Evolutionary conservation across 768 basidiomycete species (phyloP).

Genomic region (Asterophora parasitica): DNA sequence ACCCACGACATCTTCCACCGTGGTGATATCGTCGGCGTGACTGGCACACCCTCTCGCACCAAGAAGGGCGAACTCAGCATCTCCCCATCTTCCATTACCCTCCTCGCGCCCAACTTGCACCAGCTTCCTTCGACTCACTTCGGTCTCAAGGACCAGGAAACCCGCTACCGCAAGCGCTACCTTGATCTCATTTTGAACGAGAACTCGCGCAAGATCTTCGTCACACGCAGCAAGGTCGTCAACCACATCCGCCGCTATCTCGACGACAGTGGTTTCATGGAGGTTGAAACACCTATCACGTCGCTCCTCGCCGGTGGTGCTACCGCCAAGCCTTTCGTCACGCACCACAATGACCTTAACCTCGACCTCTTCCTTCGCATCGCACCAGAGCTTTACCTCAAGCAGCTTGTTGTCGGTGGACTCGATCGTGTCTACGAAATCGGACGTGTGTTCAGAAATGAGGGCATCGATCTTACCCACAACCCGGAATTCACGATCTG

Average conservation of each 20-base stretch:
- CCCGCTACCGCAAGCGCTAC: constrained; percentile 97
- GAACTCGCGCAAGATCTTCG: constrained; percentile 82
- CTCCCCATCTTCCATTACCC: constrained; percentile 70
- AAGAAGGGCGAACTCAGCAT: constrained; percentile 96
- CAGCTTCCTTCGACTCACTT: constrained; percentile 90
- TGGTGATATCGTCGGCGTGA: constrained; percentile 94
- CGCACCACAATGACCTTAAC: constrained; percentile 97
- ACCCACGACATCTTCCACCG: constrained; percentile 87
- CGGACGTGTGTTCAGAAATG: constrained; percentile 96
- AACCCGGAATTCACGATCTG: constrained; percentile 99
- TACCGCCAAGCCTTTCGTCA: constrained; percentile 97
- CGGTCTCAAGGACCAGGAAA: constrained; percentile 96
- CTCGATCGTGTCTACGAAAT: constrained; percentile 98
- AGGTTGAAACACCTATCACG: constrained; percentile 99
- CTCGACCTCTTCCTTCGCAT: constrained; percentile 96
- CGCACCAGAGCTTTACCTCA: constrained; percentile 97
- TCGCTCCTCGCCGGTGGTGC: constrained; percentile 95
- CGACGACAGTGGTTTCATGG: constrained; percentile 90
- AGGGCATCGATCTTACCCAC: constrained; percentile 97
- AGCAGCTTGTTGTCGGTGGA: constrained; percentile 95
- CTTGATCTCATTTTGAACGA: constrained; percentile 96
- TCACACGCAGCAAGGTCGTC: constrained; percentile 84
- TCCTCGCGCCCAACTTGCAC: constrained; percentile 95
- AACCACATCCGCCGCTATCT: constrained; percentile 92
- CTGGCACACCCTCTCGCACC: constrained; percentile 84